Evolutionary conservation across 1,284 basidiomycete species (phyloP).

Genomic region (Sporisorium iseilematis-ciliati): DNA sequence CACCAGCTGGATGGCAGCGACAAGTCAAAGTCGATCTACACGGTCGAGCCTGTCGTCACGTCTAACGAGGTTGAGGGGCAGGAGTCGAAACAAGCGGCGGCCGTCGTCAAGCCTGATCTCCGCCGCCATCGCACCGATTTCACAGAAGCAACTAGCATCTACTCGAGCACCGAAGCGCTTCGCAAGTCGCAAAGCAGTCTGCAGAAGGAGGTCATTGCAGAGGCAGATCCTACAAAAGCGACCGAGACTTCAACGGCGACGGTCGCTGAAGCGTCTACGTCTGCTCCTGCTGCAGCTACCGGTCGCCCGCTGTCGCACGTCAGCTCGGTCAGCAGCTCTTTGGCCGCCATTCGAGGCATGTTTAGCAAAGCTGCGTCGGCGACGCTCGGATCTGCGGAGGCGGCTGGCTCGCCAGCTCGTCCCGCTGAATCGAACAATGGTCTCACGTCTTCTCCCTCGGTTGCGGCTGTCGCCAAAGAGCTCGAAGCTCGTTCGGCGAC

Average conservation of each 20-base stretch:
- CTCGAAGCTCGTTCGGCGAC: slow-evolving; percentile 23
- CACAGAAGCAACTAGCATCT: slow-evolving; percentile 49
- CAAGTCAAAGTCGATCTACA: slow-evolving; percentile 11
- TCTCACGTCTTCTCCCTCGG: slow-evolving; percentile 11
- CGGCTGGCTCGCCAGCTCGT: slow-evolving; percentile 9
- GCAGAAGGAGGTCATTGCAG: slow-evolving; percentile 25
- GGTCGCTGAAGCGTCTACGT: slow-evolving; percentile 5
- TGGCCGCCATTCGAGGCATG: slow-evolving; percentile 37
- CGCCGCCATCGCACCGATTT: slow-evolving; percentile 38
- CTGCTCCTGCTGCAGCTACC: slow-evolving; percentile 1
- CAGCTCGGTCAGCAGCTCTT: slow-evolving; percentile 32
- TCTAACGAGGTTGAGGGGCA: slow-evolving; percentile 20
- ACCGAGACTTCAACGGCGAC: slow-evolving; percentile 1
- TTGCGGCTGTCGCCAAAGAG: slow-evolving; percentile 26
- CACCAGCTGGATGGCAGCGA: slow-evolving; percentile 3
- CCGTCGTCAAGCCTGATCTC: slow-evolving; percentile 24
- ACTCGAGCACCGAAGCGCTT: slow-evolving; percentile 28
- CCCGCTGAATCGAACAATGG: background rate
- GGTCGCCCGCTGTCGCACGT: slow-evolving; percentile 32
- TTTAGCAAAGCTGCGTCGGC: slow-evolving; percentile 30
- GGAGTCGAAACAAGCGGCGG: background rate
- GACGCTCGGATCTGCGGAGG: slow-evolving; percentile 8
- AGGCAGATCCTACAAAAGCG: slow-evolving; percentile 1
- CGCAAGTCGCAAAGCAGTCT: slow-evolving; percentile 26
- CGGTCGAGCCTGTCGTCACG: slow-evolving; percentile 28